phyloP scores from a whole-genome alignment of 805 yeast species.

The Candida endomychidarum region DNA sequence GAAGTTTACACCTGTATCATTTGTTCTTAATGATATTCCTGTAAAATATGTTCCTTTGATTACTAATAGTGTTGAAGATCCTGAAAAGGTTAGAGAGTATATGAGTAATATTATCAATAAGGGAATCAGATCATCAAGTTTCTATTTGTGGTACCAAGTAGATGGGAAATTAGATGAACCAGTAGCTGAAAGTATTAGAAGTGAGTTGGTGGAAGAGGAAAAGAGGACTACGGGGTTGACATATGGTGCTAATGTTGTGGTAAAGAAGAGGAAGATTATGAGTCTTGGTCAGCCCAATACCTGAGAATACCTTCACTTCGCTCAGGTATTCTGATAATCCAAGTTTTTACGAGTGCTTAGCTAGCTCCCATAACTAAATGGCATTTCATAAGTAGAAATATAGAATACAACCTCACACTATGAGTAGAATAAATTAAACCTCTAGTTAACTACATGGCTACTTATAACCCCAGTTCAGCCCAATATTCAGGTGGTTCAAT shows the following conservation, averaged over 20 bases:
- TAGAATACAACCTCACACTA: too few relatives aligned
- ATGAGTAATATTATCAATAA: conserved; percentile 61
- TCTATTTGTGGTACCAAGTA: conserved; percentile 79
- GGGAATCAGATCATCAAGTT: conserved; percentile 61
- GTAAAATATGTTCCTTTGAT: conserved; percentile 62
- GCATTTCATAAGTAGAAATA: too few relatives aligned
- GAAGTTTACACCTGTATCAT: conserved; percentile 60
- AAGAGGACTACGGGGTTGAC: conserved; percentile 39
- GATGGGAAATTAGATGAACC: conserved; percentile 72
- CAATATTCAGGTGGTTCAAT: too few relatives aligned
- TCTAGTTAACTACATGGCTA: too few relatives aligned
- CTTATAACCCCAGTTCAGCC: too few relatives aligned
- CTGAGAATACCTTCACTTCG: too few relatives aligned
- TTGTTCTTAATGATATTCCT: conserved; percentile 66
- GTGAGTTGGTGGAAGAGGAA: conserved; percentile 55
- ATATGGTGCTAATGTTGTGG: conserved; percentile 17
- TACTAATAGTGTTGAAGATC: conserved; percentile 59
- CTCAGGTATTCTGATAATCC: too few relatives aligned
- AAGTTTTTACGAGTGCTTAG: too few relatives aligned
- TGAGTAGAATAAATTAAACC: background rate
- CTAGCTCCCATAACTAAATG: too few relatives aligned
- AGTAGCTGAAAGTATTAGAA: conserved; percentile 62
- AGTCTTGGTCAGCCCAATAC: too few relatives aligned
- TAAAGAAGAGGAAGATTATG: conserved; percentile 33
- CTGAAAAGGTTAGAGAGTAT: conserved; percentile 52